Base-by-base conservation (phyloP, 2,329 filamentous ascomycete species). In the Fonsecaea multimorphosa region DNA sequence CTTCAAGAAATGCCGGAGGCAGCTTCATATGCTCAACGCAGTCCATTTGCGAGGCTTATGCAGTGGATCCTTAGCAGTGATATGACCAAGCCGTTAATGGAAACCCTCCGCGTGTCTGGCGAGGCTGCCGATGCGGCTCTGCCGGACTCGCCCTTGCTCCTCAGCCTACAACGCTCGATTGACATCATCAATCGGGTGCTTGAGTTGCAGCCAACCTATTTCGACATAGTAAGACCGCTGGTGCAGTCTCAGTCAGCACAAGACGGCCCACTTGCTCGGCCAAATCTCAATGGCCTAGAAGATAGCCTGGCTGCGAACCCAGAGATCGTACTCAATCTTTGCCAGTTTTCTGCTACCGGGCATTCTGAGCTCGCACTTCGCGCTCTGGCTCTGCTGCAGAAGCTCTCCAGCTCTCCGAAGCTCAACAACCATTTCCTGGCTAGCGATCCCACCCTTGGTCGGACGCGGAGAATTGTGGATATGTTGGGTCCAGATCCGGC, bases 11-110 rank as follows among this genome's bases (percentile, higher is more conserved):
- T 58, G 31, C 60, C 65, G 19, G 44, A 44, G 19, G 53, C 65
- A 46, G 84, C 94, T 32, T 86, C 66, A 83, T 99, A 99, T 75
- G 88, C 95, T 65, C 87, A 88, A 27, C 85, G 97, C 60, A 96
- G 99, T 78, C 94, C 96, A 0, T 99, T 98, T 74, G 89, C 91
- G 2, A 88, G 96, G 65, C 89, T 96, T 16, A 97, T 98, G 91
- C 95, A 99, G 75, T 98, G 95, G 93, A 87, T 99, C 78, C 97
- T 96, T 78, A 97, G 96, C 75, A 92, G 96, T 73, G 92, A 90
- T 70, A 91, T 97, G 24, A 87, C 96, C 73, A 86, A 86, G 70
- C 87, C 89, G 14, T 80, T 99, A 1, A 94, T 97, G 77, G 84
- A 87, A 63, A 87, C 90, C 11, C 87, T 95, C 32, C 91, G 94